Conservation (phyloP, 768 basidiomycete genomes). For the Termitomyces sp. region DNA sequence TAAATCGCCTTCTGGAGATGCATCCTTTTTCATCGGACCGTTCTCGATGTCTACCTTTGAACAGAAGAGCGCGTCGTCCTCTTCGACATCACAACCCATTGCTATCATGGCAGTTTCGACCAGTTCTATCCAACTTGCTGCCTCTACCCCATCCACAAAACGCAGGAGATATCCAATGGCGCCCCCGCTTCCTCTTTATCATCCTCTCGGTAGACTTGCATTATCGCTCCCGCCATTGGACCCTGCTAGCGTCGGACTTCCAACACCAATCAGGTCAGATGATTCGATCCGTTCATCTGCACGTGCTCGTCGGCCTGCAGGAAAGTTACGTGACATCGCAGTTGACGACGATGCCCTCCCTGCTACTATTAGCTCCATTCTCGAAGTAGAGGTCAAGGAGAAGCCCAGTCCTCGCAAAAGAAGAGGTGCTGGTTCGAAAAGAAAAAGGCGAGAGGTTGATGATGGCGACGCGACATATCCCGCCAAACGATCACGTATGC, state of each 20-base stretch:
- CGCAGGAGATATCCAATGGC: slow-evolving; percentile 24
- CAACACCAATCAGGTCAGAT: slow-evolving; percentile 41
- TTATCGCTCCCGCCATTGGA: slow-evolving; percentile 65
- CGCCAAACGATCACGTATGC: slow-evolving; percentile 60
- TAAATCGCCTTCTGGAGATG: slow-evolving; percentile 47
- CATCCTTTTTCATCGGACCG: slow-evolving; percentile 14
- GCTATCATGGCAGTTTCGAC: slow-evolving; percentile 5
- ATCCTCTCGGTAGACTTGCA: slow-evolving; percentile 61
- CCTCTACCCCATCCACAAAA: background rate
- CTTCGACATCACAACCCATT: slow-evolving; percentile 4
- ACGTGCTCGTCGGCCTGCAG: slow-evolving; percentile 43
- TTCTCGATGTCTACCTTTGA: slow-evolving; percentile 7
- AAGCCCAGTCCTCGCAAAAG: slow-evolving; percentile 51
- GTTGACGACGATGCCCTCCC: slow-evolving; percentile 33
- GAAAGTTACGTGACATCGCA: slow-evolving; percentile 48
- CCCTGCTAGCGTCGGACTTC: slow-evolving; percentile 53
- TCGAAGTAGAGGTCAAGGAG: slow-evolving; percentile 36
- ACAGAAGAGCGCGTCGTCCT: slow-evolving; percentile 9
- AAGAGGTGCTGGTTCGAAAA: slow-evolving; percentile 44
- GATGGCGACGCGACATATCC: slow-evolving; percentile 68
- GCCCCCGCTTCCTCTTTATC: slow-evolving; percentile 60
- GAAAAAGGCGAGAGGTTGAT: slow-evolving; percentile 57
- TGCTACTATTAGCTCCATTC: slow-evolving; percentile 27
- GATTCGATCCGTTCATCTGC: slow-evolving; percentile 34
- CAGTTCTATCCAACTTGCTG: background rate